Conservation (phyloP, 108 stramenopile species). For the Parietichytrium sp. region DNA sequence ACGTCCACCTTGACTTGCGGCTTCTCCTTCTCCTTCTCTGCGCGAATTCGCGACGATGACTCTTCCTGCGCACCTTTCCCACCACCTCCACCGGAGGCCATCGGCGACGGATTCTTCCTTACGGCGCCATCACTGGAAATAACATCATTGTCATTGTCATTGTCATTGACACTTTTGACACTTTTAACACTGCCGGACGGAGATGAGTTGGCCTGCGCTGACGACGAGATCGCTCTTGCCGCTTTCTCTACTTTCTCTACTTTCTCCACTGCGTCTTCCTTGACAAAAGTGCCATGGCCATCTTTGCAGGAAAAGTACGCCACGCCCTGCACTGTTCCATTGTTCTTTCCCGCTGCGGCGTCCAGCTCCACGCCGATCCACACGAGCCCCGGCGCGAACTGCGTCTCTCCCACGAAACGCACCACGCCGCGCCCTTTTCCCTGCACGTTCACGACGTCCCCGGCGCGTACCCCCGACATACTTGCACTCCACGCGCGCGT, state of each 20-base stretch:
- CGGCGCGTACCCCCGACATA: not conserved
- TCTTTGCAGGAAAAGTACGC: constrained; percentile 13
- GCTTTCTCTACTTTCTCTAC: not conserved
- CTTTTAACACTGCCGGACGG: too few relatives aligned
- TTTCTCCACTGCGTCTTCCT: not conserved
- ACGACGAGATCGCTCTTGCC: too few relatives aligned
- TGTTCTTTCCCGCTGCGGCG: constrained; percentile 41
- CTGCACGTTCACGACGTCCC: constrained; percentile 15
- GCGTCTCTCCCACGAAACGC: constrained; percentile 42
- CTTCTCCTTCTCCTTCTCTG: too few relatives aligned
- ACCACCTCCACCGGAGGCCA: too few relatives aligned
- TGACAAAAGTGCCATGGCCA: constrained; percentile 14
- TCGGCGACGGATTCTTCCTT: too few relatives aligned
- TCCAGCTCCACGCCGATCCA: constrained; percentile 52
- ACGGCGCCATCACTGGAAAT: too few relatives aligned
- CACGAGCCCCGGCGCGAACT: constrained; percentile 43
- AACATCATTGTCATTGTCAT: too few relatives aligned
- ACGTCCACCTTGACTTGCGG: too few relatives aligned
- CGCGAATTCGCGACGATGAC: too few relatives aligned
- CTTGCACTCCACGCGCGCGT: not conserved
- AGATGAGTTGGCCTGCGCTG: too few relatives aligned
- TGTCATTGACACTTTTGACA: too few relatives aligned
- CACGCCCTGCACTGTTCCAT: constrained; percentile 42
- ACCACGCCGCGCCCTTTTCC: constrained; percentile 25
- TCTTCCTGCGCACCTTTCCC: too few relatives aligned